These are phyloP conservation scores for Vitis vinifera DNA, from an alignment of 164 flowering plant species.

Conservation along the genomic window DNA sequence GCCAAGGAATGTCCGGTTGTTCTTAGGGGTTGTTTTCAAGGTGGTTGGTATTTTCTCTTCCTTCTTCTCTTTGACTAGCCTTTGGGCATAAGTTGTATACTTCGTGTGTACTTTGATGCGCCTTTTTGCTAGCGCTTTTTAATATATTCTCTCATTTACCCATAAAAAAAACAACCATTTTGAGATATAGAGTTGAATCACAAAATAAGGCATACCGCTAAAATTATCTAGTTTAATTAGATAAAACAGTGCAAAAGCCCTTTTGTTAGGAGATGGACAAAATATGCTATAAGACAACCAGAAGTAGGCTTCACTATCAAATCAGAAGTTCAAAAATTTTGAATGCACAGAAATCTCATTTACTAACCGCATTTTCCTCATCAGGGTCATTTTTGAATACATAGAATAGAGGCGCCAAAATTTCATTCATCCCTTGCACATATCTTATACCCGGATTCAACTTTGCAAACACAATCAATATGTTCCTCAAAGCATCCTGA, in stretches of 20 bases:
- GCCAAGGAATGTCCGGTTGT: too few species aligned
- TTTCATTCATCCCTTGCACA: conserved; percentile 99
- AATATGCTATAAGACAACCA: neutral
- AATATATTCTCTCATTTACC: too few species aligned
- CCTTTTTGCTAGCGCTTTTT: too few species aligned
- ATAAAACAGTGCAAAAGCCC: neutral
- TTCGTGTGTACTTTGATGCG: too few species aligned
- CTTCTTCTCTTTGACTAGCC: too few species aligned
- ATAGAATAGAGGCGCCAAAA: conserved; percentile 89
- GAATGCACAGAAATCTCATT: neutral
- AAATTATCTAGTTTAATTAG: neutral
- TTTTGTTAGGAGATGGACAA: neutral
- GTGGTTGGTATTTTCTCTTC: too few species aligned
- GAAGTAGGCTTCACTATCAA: neutral
- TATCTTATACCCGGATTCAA: conserved; percentile 96
- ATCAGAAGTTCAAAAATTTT: neutral
- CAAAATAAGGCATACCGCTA: neutral
- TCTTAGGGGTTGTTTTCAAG: too few species aligned
- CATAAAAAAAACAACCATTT: too few species aligned
- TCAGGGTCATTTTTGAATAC: conserved; percentile 89
- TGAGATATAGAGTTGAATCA: neutral
- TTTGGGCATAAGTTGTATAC: too few species aligned
- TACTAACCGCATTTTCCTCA: conserved; percentile 78
- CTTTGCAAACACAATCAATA: conserved; percentile 89
- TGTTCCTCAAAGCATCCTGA: conserved; percentile 84